Base-by-base conservation (phyloP, 805 yeast genomes). In the Wickerhamiella musiphila region DNA sequence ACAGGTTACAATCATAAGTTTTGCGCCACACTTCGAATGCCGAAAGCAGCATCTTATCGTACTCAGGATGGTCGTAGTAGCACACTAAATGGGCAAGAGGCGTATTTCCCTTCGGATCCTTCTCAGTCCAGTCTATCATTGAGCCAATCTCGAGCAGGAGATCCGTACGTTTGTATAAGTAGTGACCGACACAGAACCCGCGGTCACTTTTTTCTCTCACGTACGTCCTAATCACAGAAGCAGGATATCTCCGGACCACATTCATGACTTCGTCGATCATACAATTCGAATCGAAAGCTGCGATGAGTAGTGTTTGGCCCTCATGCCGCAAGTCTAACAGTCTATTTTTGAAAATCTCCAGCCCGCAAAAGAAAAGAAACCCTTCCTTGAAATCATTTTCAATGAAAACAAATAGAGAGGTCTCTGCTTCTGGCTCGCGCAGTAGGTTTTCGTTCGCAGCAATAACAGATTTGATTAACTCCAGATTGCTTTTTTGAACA, bases 1-100 rank as follows among this genome's bases (percentile, higher is more conserved):
- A 41, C 15, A 41, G 33, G 20, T 38, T 38, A 11, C 19, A 32
- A 6, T 17, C 23, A 18, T 23, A 23, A 6, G 19, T 19, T 12
- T 28, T 15, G 5, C n/a, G 3, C 23, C 23, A 18, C 9, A 10
- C 14, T 5, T 19, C 23, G 17, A 28, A 12, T 5, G 23, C 23
- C 3, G 12, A 5, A 17, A 18, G n/a, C 5, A 79, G 53, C 43
- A 79, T 46, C 3, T 46, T 46, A 2, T 58, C 48, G 49, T 83
- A 84, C 21, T 70, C 52, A 0, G 67, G 56, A 41, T 78, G 83
- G 49, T 83, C 94, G 52, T 84, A 84, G 40, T 83, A 70, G 34
- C 94, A 56, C 40, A 81, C 71, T 3, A 79, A 53, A 2, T 81
- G 65, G 51, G 77, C 70, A 7, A 86, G 54, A 0, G 95, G 92